Evolutionary conservation across 257 asterid species (phyloP), one percentile per base, ranked within the genome.

Genomic region (Prunella vulgaris): DNA sequence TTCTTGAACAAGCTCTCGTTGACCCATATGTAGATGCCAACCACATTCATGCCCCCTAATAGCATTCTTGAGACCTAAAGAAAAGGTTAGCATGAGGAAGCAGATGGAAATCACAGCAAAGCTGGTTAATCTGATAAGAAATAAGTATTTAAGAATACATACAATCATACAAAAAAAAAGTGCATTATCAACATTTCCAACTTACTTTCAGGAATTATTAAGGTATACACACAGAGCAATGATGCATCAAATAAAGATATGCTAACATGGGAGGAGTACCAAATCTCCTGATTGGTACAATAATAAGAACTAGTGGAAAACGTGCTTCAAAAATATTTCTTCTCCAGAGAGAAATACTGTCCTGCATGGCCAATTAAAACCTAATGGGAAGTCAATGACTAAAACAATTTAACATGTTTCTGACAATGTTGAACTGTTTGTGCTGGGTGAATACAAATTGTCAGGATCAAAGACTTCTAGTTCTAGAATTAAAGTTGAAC

Each of bases 51-150:
- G 66, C 99, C 99, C 77, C 98, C 99, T 81, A 88, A 72, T 18
- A 94, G 84, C 96, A 94, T 94, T 82, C 93, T 84, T 70, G 97
- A 87, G 64, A 94, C 96, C 98, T 94, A 79, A 70, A 79, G 32
- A 68, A 30, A 24, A 67, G 13, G 52, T 58, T 58, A 60, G 17
- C 75, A 54, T 38, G 24, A 63, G 15, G 24, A 37, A 42, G 67
- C 64, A 25, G 37, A 48, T n/a, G 74, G 52, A 60, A n/a, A 53
- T 42, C 65, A 52, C 33, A 10, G 38, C 69, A 62, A n/a, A 53
- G 59, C 32, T 42, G 17, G 60, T 66, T 18, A 58, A 66, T 21
- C 49, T 30, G 46, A 46, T 46, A 28, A 56, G 49, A 12, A 44
- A 46, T 20, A 25, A 56, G 49, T 42, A 15, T 67, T 62, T 40